These are phyloP conservation scores for Talaromyces pinophilus DNA, from an alignment of 2,329 filamentous ascomycete genomes.

Conservation along the genomic window DNA sequence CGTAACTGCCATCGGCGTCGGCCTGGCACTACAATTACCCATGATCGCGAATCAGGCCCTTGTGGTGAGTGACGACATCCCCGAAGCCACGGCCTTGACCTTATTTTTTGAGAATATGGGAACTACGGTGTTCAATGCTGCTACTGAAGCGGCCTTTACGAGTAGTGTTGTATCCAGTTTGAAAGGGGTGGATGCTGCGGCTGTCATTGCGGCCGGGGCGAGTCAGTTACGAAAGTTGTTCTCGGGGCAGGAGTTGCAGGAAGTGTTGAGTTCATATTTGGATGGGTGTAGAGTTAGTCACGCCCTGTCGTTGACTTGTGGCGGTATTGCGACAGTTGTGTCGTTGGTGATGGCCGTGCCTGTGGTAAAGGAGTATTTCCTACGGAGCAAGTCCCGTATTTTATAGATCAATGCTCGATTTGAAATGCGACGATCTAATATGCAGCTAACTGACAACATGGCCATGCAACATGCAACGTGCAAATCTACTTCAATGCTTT, in stretches of 20 bases:
- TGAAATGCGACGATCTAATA: not conserved
- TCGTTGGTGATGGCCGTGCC: conserved; percentile 17
- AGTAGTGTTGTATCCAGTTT: conserved; percentile 12
- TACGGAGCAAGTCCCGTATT: not conserved
- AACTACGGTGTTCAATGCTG: conserved; percentile 18
- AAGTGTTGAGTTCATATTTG: conserved; percentile 16
- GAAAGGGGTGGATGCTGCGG: not conserved
- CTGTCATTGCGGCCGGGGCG: conserved; percentile 12
- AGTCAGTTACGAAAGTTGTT: conserved; percentile 16
- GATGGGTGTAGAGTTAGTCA: conserved; percentile 18
- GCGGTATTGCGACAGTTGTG: conserved; percentile 5
- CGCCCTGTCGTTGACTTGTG: conserved; percentile 17
- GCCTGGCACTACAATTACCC: conserved; percentile 15
- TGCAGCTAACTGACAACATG: not conserved
- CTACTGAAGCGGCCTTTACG: conserved; percentile 15
- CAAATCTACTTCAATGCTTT: conserved; percentile 25
- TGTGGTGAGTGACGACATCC: conserved; percentile 6
- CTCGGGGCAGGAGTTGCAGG: conserved; percentile 11
- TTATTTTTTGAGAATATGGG: conserved; percentile 22
- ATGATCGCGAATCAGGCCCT: conserved; percentile 20
- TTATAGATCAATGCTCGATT: not conserved
- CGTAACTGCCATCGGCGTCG: conserved; percentile 23
- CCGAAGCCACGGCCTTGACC: conserved; percentile 16
- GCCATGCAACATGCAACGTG: not conserved
- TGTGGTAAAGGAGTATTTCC: conserved; percentile 10